Conservation (phyloP, 371 early-diverging fungal genomes). For the Umbelopsis sp. region DNA sequence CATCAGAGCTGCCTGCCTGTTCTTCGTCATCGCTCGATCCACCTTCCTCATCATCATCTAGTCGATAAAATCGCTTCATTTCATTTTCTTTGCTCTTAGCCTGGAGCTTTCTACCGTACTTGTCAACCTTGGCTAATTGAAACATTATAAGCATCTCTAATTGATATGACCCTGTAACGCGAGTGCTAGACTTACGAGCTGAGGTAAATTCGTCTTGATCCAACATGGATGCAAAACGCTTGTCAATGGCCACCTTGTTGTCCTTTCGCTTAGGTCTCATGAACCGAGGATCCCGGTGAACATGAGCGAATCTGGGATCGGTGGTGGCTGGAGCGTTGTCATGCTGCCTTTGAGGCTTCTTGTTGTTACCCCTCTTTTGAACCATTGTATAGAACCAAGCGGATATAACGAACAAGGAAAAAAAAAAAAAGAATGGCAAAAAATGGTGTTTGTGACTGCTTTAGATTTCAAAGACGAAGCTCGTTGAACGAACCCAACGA, state of each 20-base stretch:
- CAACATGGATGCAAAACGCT: slow-evolving; percentile 85
- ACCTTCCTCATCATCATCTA: slow-evolving; percentile 54
- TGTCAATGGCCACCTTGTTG: slow-evolving; percentile 88
- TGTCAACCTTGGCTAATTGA: slow-evolving; percentile 76
- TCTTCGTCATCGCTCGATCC: slow-evolving; percentile 27
- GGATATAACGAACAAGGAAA: not conserved
- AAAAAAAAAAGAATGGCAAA: slow-evolving; percentile 2
- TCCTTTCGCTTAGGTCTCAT: slow-evolving; percentile 77
- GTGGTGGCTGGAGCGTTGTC: slow-evolving; percentile 46
- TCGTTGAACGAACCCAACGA: not conserved
- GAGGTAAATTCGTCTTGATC: slow-evolving; percentile 75
- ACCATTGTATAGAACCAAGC: not conserved
- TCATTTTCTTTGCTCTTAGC: slow-evolving; percentile 55
- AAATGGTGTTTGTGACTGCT: not conserved
- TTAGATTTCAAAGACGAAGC: not conserved
- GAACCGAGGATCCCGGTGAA: slow-evolving; percentile 91
- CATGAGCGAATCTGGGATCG: slow-evolving; percentile 84
- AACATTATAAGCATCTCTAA: not conserved
- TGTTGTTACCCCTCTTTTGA: slow-evolving; percentile 4
- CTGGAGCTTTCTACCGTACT: slow-evolving; percentile 79
- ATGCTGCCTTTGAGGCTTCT: slow-evolving; percentile 16
- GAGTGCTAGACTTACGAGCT: slow-evolving; percentile 51
- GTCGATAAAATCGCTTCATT: slow-evolving; percentile 60
- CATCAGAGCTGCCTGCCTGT: slow-evolving; percentile 11
- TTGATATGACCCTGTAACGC: not conserved